Percentiles rank a stretch among this genome's conserved stretches.
Conservation (phyloP, 345 rosid genomes). For the Lepidium didymum region DNA sequence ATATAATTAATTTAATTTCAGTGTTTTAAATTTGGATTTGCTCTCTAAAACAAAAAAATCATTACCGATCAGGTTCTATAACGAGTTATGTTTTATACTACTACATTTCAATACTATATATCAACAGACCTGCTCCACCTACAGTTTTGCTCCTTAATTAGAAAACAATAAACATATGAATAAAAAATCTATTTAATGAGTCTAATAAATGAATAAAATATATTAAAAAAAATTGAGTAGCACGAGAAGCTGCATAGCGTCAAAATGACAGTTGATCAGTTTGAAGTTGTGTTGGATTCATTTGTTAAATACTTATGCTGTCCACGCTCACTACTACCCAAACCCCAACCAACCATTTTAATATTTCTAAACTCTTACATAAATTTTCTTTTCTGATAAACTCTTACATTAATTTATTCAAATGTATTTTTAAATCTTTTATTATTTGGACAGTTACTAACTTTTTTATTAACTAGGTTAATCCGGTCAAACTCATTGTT, state of each 20-base stretch:
- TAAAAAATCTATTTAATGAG: not conserved
- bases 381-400: no score
- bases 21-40: no score
- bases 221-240: not conserved
- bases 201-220: not conserved
- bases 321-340: conserved; percentile 17
- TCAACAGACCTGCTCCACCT: not conserved
- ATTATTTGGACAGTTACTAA: not conserved
- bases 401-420: not conserved
- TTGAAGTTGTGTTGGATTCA: conserved; percentile 6
- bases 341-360: conserved; percentile 16
- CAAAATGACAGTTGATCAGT: conserved; percentile 24
- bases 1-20: no score
- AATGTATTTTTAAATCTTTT: not conserved
- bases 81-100: no score
- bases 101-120: no score
- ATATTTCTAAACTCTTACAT: not conserved
- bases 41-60: no score
- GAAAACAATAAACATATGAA: not conserved
- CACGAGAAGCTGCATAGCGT: conserved; percentile 22
- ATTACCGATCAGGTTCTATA: no score
- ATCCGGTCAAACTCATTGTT: conserved; percentile 26
- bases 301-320: not conserved
- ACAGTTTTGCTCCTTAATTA: not conserved
- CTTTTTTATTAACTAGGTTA: not conserved